Evolutionary conservation across 805 yeast genomes (phyloP), one percentile per base, ranked within the genome.

Genomic region (Teunomyces aglyptinius): DNA sequence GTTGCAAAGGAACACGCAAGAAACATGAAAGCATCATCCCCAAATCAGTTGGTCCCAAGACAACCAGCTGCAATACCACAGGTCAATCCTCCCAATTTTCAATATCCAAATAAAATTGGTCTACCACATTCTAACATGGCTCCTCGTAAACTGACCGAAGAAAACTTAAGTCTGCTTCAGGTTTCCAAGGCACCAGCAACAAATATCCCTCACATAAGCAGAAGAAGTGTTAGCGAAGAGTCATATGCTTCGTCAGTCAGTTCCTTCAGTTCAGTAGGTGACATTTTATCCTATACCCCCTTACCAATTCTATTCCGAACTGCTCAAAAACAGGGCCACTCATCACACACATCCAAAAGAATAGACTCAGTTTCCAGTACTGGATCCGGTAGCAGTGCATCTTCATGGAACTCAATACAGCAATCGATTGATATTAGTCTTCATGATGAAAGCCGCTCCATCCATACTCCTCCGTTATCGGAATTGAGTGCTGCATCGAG

Each of bases 191-290:
- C 33, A n/a, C 42, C 42, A 12, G 27, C 12, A 16, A 13, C 31
- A 8, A 28, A 12, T 5, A 19, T 11, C 2, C 51, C 52, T 31
- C 46, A 38, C 15, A 50, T 55, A 8, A 50, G 46, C 33, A 56
- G 54, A 38, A 48, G 76, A 43, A 58, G 59, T 8, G 65, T 67
- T 47, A 68, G 74, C 38, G 74, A 58, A 27, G 65, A 70, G 43
- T 68, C 74, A 1, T 60, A 56, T 15, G 71, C 66, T 1, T 68
- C 73, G 4, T 65, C 74, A 0, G 65, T 69, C 10, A 66, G 72
- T 48, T 62, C 70, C 0, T 64, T 67, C 46, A 66, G 70, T 48
- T 61, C 73, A 1, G 53, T 64, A 13, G 70, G 68, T 1, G 73
- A 68, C 36, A 51, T 62, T 18, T 49, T 61, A 49, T 60, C 57